Evolutionary conservation across 179 eudicot species (phyloP).

Genomic region (Patellifolia procumbens): DNA sequence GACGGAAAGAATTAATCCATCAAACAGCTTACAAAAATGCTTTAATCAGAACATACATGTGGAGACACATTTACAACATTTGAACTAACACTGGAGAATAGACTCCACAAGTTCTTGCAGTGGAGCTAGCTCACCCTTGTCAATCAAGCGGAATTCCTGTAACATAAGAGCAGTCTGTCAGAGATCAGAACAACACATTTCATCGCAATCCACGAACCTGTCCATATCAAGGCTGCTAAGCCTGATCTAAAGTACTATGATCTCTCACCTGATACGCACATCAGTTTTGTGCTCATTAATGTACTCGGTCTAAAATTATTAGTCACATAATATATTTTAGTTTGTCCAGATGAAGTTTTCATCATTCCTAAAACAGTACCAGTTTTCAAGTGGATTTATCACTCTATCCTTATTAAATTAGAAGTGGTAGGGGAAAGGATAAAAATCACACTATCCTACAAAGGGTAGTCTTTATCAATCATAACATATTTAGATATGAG

Average conservation of each 20-base stretch:
- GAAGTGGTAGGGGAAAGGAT: not conserved
- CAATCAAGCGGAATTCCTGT: conserved; percentile 88
- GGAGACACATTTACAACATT: conserved; percentile 19
- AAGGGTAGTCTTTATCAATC: not conserved
- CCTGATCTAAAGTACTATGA: not conserved
- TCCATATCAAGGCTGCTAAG: not conserved
- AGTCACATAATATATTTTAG: not conserved
- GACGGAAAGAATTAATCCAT: conserved; percentile 2
- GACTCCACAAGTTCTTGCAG: conserved; percentile 91
- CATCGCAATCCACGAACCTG: not conserved
- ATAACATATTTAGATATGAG: not conserved
- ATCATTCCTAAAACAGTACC: not conserved
- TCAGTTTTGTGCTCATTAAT: not conserved
- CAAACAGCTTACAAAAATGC: conserved; percentile 24
- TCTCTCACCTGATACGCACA: not conserved
- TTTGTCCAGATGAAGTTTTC: not conserved
- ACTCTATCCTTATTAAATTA: not conserved
- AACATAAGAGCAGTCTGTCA: conserved; percentile 12
- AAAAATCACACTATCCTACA: not conserved
- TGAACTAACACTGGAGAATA: conserved; percentile 39
- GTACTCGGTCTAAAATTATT: not conserved
- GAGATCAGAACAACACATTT: conserved; percentile 6
- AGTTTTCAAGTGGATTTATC: not conserved
- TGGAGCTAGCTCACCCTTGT: conserved; percentile 92
- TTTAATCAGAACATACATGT: conserved; percentile 8